Conservation (phyloP, 1,284 basidiomycete species). For the Omphalotus olearius region DNA sequence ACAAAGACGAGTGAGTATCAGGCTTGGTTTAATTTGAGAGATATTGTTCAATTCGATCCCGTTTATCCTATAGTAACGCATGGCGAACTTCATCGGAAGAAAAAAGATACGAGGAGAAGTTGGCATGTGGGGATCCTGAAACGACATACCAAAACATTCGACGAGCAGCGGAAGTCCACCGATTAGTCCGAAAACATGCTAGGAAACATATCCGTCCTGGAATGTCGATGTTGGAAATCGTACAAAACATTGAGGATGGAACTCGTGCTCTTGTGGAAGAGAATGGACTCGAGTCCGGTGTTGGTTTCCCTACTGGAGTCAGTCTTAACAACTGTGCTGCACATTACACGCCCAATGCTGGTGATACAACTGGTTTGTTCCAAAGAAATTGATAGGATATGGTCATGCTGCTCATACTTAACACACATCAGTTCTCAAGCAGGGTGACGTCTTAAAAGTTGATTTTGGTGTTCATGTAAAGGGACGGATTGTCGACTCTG, state of each 20-base stretch:
- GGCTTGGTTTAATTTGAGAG: background rate
- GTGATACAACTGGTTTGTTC: conserved; percentile 77
- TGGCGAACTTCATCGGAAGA: conserved; percentile 92
- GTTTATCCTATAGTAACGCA: conserved; percentile 53
- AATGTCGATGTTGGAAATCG: conserved; percentile 94
- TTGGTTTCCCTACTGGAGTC: conserved; percentile 97
- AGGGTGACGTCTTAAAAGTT: conserved; percentile 91
- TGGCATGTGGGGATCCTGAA: conserved; percentile 76
- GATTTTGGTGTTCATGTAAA: conserved; percentile 97
- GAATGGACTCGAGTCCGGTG: conserved; percentile 79
- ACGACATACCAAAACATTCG: conserved; percentile 87
- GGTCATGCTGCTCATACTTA: too few species aligned
- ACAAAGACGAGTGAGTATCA: conserved; percentile 77
- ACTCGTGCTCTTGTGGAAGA: conserved; percentile 90
- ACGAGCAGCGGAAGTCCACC: conserved; percentile 92
- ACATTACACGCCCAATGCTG: conserved; percentile 96
- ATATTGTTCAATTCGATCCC: background rate
- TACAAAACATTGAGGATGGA: conserved; percentile 89
- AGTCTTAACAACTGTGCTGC: conserved; percentile 95
- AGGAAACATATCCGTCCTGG: conserved; percentile 86
- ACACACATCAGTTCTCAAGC: conserved; percentile 2
- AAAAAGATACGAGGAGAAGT: conserved; percentile 78
- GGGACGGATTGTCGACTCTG: conserved; percentile 92
- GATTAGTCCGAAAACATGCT: conserved; percentile 85
- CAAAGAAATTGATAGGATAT: background rate